Evolutionary conservation across 2,329 filamentous ascomycete species (phyloP).

Genomic region (Penicillium sp.): DNA sequence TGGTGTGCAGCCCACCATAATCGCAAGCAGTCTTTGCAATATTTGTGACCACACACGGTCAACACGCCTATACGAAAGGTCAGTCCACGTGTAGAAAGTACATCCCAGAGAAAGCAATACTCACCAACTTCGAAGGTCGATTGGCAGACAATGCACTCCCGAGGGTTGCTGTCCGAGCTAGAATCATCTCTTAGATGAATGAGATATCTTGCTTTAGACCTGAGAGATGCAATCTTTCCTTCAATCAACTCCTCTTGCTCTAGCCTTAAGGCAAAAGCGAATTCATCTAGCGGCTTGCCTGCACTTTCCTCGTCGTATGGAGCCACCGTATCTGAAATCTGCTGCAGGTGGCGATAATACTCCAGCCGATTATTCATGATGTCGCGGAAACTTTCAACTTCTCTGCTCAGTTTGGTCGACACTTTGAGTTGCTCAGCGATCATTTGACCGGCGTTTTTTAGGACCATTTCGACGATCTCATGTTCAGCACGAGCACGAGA

Average conservation of each 20-base stretch:
- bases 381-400: conserved; percentile 70
- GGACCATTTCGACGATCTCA: conserved; percentile 60
- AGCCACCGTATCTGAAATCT: conserved; percentile 81
- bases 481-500: conserved; percentile 61
- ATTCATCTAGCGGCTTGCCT: conserved; percentile 55
- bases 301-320: conserved; percentile 64
- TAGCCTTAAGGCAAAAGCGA: conserved; percentile 43
- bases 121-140: conserved; percentile 72
- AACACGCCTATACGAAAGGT: conserved; percentile 33
- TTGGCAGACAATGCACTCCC: conserved; percentile 84
- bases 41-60: conserved; percentile 87
- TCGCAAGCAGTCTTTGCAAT: conserved; percentile 82
- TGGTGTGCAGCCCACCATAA: conserved; percentile 72
- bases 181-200: conserved; percentile 60
- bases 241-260: conserved; percentile 53
- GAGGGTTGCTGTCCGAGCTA: conserved; percentile 58
- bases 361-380: conserved; percentile 84
- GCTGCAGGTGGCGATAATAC: conserved; percentile 86
- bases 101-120: conserved; percentile 36
- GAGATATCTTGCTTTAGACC: conserved; percentile 74
- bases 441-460: conserved; percentile 58
- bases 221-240: conserved; percentile 59
- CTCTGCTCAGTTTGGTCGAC: conserved; percentile 53
- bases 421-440: conserved; percentile 53
- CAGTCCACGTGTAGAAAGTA: neutral